These are phyloP conservation scores for Eucalyptus erythrocorys DNA, from an alignment of 345 rosid genomes.

Conservation along the genomic window DNA sequence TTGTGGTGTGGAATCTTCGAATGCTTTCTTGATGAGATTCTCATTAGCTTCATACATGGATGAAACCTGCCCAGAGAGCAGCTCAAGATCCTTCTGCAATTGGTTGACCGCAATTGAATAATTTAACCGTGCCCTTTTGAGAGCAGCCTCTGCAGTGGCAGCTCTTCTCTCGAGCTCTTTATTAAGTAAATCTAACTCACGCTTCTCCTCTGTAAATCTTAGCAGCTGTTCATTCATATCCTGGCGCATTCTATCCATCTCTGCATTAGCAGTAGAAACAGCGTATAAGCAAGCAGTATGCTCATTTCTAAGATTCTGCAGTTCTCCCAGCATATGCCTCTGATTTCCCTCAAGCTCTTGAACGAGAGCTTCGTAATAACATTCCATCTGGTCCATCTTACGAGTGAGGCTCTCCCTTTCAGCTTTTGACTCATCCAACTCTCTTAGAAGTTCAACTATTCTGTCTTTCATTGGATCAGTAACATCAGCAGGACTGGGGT, in stretches of 20 bases:
- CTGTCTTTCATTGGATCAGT: slow-evolving; percentile 55
- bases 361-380: slow-evolving; percentile 87
- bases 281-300: slow-evolving; percentile 70
- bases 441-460: slow-evolving; percentile 76
- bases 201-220: slow-evolving; percentile 64
- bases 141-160: slow-evolving; percentile 68
- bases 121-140: slow-evolving; percentile 91
- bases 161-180: slow-evolving; percentile 84
- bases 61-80: slow-evolving; percentile 81
- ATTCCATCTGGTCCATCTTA: slow-evolving; percentile 99
- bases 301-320: slow-evolving; percentile 85
- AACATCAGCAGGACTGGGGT: slow-evolving; percentile 38
- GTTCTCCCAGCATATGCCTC: slow-evolving; percentile 81
- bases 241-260: slow-evolving; percentile 67
- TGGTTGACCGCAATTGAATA: slow-evolving; percentile 91
- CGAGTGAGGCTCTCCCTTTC: slow-evolving; percentile 74
- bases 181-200: slow-evolving; percentile 38
- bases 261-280: slow-evolving; percentile 62
- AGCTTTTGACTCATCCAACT: slow-evolving; percentile 79
- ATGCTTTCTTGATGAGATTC: slow-evolving; percentile 81
- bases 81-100: slow-evolving; percentile 91
- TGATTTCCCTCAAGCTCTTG: slow-evolving; percentile 99
- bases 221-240: slow-evolving; percentile 49
- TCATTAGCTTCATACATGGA: slow-evolving; percentile 90
- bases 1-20: slow-evolving; percentile 42